Percentiles rank a stretch among this genome's conserved stretches.
Evolutionary conservation across 148 eudicot species (phyloP).

Genomic region (Chenopodium quinoa): DNA sequence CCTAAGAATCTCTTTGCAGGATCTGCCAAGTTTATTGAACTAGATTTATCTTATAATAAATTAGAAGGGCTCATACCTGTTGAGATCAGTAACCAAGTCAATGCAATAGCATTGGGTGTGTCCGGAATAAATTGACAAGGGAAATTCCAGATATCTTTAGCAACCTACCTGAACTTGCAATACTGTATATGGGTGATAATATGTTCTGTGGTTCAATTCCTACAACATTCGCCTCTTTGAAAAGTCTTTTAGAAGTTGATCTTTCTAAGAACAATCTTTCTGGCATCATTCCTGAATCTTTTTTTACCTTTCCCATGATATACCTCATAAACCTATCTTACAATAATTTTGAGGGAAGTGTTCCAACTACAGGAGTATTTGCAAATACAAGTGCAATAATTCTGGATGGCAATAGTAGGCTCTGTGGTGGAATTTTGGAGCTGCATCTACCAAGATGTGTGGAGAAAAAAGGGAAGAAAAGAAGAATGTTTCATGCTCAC

Average conservation of each 20-base stretch:
- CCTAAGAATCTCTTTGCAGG: slow-evolving; percentile 28
- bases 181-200: background rate
- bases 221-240: background rate
- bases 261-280: background rate
- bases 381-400: background rate
- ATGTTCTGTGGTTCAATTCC: background rate
- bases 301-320: background rate
- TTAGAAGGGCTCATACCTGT: slow-evolving; percentile 35
- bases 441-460: background rate
- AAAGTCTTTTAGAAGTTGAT: background rate
- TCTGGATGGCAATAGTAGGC: background rate
- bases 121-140: background rate
- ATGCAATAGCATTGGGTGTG: background rate
- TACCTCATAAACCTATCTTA: background rate
- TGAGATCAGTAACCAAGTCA: slow-evolving; percentile 29
- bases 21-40: slow-evolving; percentile 1
- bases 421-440: background rate
- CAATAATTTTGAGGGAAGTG: background rate
- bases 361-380: background rate
- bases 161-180: background rate
- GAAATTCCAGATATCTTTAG: background rate
- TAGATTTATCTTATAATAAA: slow-evolving; percentile 24
- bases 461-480: background rate
- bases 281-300: background rate
- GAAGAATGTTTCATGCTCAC: background rate